Conservation (phyloP, 2,329 filamentous ascomycete genomes). For the Ceratocystis alfenasii region DNA sequence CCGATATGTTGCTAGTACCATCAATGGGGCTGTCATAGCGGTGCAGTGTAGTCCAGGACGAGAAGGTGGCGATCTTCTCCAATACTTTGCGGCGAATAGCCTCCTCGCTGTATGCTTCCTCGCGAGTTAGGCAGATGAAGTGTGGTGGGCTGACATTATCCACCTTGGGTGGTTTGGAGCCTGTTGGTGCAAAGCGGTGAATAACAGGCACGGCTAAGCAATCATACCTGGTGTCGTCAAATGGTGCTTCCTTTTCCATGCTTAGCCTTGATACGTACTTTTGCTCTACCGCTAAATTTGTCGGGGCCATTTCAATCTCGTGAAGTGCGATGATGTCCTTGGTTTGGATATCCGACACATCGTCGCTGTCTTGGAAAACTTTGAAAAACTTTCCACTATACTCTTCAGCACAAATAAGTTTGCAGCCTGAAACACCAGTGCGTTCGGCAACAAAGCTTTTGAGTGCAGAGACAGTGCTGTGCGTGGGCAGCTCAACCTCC, state of each 20-base stretch:
- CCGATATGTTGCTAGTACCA: slow-evolving; percentile 16
- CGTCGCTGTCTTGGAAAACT: slow-evolving; percentile 57
- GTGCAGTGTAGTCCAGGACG: slow-evolving; percentile 53
- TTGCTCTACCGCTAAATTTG: slow-evolving; percentile 50
- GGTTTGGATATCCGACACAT: slow-evolving; percentile 57
- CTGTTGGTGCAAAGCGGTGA: slow-evolving; percentile 39
- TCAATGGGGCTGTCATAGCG: slow-evolving; percentile 34
- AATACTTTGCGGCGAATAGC: slow-evolving; percentile 69
- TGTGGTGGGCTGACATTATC: slow-evolving; percentile 40
- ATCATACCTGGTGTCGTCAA: slow-evolving; percentile 52
- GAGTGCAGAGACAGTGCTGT: slow-evolving; percentile 53
- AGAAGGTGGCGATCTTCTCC: slow-evolving; percentile 61
- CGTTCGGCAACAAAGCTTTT: slow-evolving; percentile 60
- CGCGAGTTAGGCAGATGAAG: slow-evolving; percentile 62
- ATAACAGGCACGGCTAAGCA: slow-evolving; percentile 59
- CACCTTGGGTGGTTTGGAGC: slow-evolving; percentile 27
- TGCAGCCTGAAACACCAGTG: slow-evolving; percentile 50
- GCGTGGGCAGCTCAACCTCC: slow-evolving; percentile 68
- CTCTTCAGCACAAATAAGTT: slow-evolving; percentile 70
- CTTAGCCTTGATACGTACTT: slow-evolving; percentile 38
- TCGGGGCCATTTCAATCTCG: slow-evolving; percentile 67
- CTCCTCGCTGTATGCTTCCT: slow-evolving; percentile 58
- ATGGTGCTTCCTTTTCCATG: slow-evolving; percentile 38
- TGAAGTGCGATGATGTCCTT: slow-evolving; percentile 58
- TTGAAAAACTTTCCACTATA: slow-evolving; percentile 80